Conservation (phyloP, 805 yeast genomes). For the Schwanniomyces polymorphus region DNA sequence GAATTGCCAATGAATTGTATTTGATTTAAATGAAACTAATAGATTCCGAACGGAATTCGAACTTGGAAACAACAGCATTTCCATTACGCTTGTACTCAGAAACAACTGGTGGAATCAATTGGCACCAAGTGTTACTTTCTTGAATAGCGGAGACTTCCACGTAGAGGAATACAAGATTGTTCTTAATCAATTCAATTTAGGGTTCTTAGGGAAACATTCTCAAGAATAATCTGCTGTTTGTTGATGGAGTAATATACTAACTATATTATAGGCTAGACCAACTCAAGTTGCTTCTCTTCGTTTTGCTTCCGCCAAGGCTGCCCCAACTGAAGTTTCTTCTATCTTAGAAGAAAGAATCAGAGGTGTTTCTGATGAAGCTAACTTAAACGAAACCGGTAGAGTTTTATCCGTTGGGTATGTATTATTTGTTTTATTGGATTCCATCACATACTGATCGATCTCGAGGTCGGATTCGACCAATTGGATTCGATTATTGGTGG, state of each 20-base stretch:
- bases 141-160: background rate
- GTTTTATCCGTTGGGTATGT: constrained; percentile 95
- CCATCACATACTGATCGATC: background rate
- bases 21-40: background rate
- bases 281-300: constrained; percentile 63
- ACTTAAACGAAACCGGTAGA: constrained; percentile 99
- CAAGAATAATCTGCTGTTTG: background rate
- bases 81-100: background rate
- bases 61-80: background rate
- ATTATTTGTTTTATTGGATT: constrained; percentile 2
- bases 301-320: constrained; percentile 94
- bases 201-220: background rate
- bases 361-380: constrained; percentile 97
- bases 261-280: constrained; percentile 65
- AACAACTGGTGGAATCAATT: background rate
- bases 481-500: background rate
- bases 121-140: background rate
- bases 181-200: background rate
- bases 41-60: background rate
- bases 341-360: constrained; percentile 99
- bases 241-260: constrained; percentile 22
- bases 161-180: background rate
- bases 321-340: constrained; percentile 99
- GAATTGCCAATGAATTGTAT: background rate
- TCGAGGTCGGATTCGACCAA: constrained; percentile 3